Evolutionary conservation across 345 rosid genomes (phyloP).

Genomic region (Trapa incisa): DNA sequence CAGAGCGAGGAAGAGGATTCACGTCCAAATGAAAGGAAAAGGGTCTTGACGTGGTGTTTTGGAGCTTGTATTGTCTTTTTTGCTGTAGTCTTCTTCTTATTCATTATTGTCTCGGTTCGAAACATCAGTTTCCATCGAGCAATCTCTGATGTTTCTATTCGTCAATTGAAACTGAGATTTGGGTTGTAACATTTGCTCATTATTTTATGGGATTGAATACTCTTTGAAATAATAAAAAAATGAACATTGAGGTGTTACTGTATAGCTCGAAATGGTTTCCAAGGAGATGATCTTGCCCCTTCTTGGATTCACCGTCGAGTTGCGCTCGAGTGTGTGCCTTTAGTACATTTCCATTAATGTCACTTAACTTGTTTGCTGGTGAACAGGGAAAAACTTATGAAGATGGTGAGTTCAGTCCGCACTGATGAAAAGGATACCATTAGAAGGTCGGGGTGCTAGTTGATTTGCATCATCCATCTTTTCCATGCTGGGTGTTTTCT

Average conservation of each 20-base stretch:
- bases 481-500: too few relatives aligned
- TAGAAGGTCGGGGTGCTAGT: conserved; percentile 39
- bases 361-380: conserved; percentile 26
- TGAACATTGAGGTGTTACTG: neutral
- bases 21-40: too few relatives aligned
- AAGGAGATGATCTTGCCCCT: neutral
- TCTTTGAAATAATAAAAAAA: neutral
- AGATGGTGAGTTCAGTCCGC: conserved; percentile 93
- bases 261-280: neutral
- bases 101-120: neutral
- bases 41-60: neutral
- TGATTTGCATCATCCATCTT: too few relatives aligned
- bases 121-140: neutral
- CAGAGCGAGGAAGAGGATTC: too few relatives aligned
- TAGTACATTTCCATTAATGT: neutral
- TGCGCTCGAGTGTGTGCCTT: neutral
- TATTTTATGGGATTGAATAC: too few relatives aligned
- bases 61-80: neutral
- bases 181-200: neutral
- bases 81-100: neutral
- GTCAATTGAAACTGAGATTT: too few relatives aligned
- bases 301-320: too few relatives aligned
- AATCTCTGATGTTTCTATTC: neutral
- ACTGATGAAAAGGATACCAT: conserved; percentile 95
- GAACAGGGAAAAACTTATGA: conserved; percentile 80